A percentile compares a stretch with the other conserved stretches of the same genome.
These are phyloP conservation scores for Trichoderma asperelloides DNA, from an alignment of 495 filamentous ascomycete genomes.

Conservation along the genomic window DNA sequence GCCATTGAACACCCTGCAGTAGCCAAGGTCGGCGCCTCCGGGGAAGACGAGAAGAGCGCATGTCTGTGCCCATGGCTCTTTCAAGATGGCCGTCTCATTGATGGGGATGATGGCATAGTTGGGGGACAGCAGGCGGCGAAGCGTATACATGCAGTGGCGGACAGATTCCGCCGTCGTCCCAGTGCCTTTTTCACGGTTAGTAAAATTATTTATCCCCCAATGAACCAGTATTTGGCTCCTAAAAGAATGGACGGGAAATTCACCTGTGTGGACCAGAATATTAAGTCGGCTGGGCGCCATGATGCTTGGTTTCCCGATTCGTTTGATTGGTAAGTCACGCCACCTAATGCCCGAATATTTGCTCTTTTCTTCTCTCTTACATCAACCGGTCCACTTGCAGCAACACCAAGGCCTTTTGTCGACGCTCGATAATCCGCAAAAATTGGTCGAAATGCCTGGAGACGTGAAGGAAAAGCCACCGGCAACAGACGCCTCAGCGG, in stretches of 20 bases:
- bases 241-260: not conserved
- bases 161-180: conserved; percentile 84
- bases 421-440: not conserved
- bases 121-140: conserved; percentile 82
- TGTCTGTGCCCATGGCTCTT: conserved; percentile 83
- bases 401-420: not conserved
- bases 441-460: not conserved
- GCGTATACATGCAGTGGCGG: conserved; percentile 77
- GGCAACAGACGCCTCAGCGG: not conserved
- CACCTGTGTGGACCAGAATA: conserved; percentile 80
- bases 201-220: not conserved
- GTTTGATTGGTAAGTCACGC: not conserved
- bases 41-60: conserved; percentile 89
- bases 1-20: conserved; percentile 82
- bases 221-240: not conserved
- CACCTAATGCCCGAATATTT: not conserved
- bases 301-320: conserved; percentile 19
- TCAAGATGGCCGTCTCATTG: conserved; percentile 65
- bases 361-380: conserved; percentile 9
- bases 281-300: conserved; percentile 65
- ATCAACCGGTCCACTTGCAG: not conserved
- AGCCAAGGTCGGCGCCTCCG: conserved; percentile 89
- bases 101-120: conserved; percentile 89
- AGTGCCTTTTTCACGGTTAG: conserved; percentile 45
- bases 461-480: not conserved